Evolutionary conservation across 371 early-diverging fungal genomes (phyloP).

Genomic region (Rhizopus arrhizus): DNA sequence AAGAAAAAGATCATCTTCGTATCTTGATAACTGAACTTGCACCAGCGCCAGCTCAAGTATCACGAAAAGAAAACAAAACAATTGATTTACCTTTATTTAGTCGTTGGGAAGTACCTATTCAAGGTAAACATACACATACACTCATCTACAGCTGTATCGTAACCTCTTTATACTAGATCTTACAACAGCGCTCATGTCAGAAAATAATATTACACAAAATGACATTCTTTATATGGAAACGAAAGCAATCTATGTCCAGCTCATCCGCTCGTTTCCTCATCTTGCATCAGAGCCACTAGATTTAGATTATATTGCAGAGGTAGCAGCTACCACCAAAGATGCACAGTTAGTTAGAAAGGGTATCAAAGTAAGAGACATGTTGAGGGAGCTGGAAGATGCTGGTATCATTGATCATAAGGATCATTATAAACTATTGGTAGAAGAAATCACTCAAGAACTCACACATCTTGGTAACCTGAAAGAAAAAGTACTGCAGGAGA

Average conservation of each 20-base stretch:
- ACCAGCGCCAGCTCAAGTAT: conserved; percentile 72
- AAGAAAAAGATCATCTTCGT: conserved; percentile 76
- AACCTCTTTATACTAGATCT: conserved; percentile 30
- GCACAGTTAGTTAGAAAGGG: conserved; percentile 85
- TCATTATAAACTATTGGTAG: conserved; percentile 77
- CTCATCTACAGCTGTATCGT: too few relatives aligned
- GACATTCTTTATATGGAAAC: conserved; percentile 95
- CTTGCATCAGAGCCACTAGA: conserved; percentile 54
- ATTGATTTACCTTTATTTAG: conserved; percentile 83
- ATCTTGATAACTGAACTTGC: conserved; percentile 79
- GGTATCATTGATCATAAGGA: conserved; percentile 78
- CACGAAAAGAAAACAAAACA: conserved; percentile 79
- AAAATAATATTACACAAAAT: conserved; percentile 85
- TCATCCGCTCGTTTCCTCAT: conserved; percentile 83
- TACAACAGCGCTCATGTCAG: conserved; percentile 66
- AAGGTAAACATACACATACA: conserved; percentile 18
- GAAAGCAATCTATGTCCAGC: conserved; percentile 90
- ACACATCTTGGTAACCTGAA: conserved; percentile 89
- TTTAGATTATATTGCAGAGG: conserved; percentile 79
- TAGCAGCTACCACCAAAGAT: conserved; percentile 85
- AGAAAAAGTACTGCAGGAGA: conserved; percentile 83
- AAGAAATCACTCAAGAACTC: conserved; percentile 87
- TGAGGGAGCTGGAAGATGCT: conserved; percentile 79
- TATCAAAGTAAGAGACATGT: conserved; percentile 90
- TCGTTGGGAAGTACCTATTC: conserved; percentile 90